Percentiles rank a stretch among this genome's conserved stretches.
phyloP scores from a whole-genome alignment of 2,329 filamentous ascomycete species.

The Orbilia ellipsospora region DNA sequence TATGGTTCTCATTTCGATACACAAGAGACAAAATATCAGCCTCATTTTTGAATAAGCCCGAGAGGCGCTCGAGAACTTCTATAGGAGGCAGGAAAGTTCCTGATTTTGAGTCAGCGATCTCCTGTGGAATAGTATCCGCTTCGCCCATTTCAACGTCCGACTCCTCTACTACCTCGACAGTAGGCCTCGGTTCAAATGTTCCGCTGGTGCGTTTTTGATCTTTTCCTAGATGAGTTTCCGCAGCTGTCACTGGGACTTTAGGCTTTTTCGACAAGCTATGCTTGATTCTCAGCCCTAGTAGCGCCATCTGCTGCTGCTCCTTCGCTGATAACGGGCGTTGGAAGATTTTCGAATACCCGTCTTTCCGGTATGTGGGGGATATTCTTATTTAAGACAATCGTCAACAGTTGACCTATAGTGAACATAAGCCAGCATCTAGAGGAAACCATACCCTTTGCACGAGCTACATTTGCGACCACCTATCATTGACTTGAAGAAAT shows the following conservation, averaged over 20 bases:
- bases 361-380: slow-evolving; percentile 86
- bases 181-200: slow-evolving; percentile 68
- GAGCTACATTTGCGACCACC: slow-evolving; percentile 74
- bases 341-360: slow-evolving; percentile 93
- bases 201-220: slow-evolving; percentile 73
- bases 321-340: slow-evolving; percentile 80
- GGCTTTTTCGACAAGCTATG: slow-evolving; percentile 44
- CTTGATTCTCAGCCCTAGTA: slow-evolving; percentile 64
- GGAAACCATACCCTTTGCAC: slow-evolving; percentile 67
- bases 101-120: slow-evolving; percentile 58
- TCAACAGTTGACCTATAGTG: slow-evolving; percentile 41
- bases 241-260: slow-evolving; percentile 21
- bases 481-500: slow-evolving; percentile 68
- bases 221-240: slow-evolving; percentile 9
- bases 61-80: slow-evolving; percentile 83
- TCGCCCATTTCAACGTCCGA: slow-evolving; percentile 65
- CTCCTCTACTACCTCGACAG: slow-evolving; percentile 62
- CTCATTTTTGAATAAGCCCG: slow-evolving; percentile 85
- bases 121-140: slow-evolving; percentile 68
- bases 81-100: slow-evolving; percentile 73
- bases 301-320: slow-evolving; percentile 80
- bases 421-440: slow-evolving; percentile 50
- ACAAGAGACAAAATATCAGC: slow-evolving; percentile 84
- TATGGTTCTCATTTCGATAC: slow-evolving; percentile 74
- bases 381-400: slow-evolving; percentile 69